phyloP scores from a whole-genome alignment of 2,329 filamentous ascomycete genomes.

The Chaetomium globosum region DNA sequence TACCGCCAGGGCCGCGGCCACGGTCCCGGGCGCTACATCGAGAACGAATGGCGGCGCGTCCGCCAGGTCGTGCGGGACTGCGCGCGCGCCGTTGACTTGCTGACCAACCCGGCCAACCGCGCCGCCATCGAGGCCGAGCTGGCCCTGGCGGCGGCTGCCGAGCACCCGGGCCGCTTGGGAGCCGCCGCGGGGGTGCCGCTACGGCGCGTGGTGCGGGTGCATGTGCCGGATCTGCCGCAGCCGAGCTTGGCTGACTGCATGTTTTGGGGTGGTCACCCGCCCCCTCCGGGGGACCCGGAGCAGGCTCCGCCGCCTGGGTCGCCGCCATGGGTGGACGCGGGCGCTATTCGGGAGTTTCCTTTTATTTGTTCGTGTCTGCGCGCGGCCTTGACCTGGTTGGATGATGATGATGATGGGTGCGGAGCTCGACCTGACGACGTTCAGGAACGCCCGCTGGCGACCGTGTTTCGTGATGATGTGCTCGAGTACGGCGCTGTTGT shows the following conservation, averaged over 20 bases:
- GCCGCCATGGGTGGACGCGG: not conserved
- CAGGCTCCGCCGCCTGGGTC: not conserved
- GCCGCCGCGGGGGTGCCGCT: too few relatives aligned
- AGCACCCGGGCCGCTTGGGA: not conserved
- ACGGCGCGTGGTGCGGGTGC: too few relatives aligned
- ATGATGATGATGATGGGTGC: not conserved
- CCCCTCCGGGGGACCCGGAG: too few relatives aligned
- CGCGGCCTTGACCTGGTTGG: not conserved
- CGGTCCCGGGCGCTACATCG: slow-evolving; percentile 3
- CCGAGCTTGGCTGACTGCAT: not conserved
- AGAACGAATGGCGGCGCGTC: slow-evolving; percentile 4
- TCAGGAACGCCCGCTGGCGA: not conserved
- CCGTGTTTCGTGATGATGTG: slow-evolving; percentile 3
- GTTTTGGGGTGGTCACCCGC: not conserved
- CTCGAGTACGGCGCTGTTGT: slow-evolving; percentile 6
- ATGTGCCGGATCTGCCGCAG: not conserved
- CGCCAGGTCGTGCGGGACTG: slow-evolving; percentile 12
- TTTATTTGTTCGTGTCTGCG: not conserved
- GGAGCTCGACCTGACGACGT: slow-evolving; percentile 10
- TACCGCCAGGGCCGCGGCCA: not conserved
- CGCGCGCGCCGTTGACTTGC: slow-evolving; percentile 6
- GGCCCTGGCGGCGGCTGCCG: slow-evolving; percentile 6
- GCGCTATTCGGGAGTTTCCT: not conserved
- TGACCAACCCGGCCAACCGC: slow-evolving; percentile 8
- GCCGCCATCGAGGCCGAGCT: slow-evolving; percentile 1